phyloP scores from a whole-genome alignment of 768 basidiomycete species.

The Boletus insuetus region DNA sequence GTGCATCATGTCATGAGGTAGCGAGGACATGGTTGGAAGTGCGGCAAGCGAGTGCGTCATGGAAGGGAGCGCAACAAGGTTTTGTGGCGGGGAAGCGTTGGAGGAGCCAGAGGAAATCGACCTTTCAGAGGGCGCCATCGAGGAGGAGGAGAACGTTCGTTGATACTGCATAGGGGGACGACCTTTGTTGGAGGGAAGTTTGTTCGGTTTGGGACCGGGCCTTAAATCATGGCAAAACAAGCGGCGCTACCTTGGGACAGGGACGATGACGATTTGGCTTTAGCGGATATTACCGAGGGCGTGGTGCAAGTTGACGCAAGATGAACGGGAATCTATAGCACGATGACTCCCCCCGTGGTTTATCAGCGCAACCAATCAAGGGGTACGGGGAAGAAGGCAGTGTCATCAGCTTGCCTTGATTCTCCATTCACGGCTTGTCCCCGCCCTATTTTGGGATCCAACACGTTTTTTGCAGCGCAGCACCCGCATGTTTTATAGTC shows the following conservation, averaged over 20 bases:
- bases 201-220: neutral
- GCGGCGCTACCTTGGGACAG: constrained; percentile 19
- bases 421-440: constrained; percentile 11
- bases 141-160: constrained; percentile 30
- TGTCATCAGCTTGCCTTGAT: constrained; percentile 24
- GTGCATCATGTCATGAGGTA: constrained; percentile 33
- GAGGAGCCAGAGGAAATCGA: constrained; percentile 34
- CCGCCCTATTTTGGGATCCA: constrained; percentile 26
- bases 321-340: constrained; percentile 35
- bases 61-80: constrained; percentile 30
- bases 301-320: constrained; percentile 27
- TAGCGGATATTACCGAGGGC: constrained; percentile 36
- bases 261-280: constrained; percentile 21
- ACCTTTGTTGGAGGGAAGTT: constrained; percentile 12
- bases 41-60: constrained; percentile 33
- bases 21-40: constrained; percentile 30
- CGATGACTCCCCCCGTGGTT: constrained; percentile 30
- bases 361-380: constrained; percentile 34
- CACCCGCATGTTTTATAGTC: constrained; percentile 26
- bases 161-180: constrained; percentile 30
- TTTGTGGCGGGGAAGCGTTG: constrained; percentile 28
- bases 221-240: constrained; percentile 29
- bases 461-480: constrained; percentile 37
- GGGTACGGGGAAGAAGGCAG: constrained; percentile 28
- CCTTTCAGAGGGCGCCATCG: constrained; percentile 33